phyloP scores from a whole-genome alignment of 352 stramenopile genomes.

The Globisporangium paroecandrum region DNA sequence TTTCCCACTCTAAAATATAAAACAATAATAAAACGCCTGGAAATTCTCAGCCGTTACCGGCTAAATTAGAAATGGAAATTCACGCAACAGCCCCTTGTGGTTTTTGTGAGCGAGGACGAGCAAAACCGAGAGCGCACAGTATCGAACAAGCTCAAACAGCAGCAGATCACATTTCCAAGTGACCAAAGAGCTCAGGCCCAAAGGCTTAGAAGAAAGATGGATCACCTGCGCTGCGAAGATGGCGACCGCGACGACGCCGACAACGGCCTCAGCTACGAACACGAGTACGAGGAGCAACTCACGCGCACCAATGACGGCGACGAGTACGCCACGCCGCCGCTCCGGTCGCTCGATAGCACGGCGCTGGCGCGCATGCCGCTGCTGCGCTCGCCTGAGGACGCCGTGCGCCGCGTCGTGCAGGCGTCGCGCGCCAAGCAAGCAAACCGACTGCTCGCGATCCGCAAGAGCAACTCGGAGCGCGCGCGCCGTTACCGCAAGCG shows the following conservation, averaged over 20 bases:
- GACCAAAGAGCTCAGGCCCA: neutral
- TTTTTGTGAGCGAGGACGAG: too few species aligned
- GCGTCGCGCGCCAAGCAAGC: slow-evolving; percentile 3
- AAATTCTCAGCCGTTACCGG: too few species aligned
- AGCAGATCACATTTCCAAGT: too few species aligned
- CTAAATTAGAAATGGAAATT: too few species aligned
- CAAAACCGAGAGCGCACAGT: too few species aligned
- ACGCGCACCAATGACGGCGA: neutral
- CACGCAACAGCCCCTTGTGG: too few species aligned
- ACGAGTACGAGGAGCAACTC: neutral
- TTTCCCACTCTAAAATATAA: too few species aligned
- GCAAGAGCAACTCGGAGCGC: slow-evolving; percentile 20
- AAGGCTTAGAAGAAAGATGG: neutral
- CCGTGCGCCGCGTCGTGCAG: slow-evolving; percentile 2
- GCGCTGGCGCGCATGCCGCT: neutral
- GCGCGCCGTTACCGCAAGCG: slow-evolving; percentile 17
- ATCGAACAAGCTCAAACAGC: too few species aligned
- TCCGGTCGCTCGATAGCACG: neutral
- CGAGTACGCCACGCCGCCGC: neutral
- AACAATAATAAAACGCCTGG: too few species aligned
- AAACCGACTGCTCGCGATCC: slow-evolving; percentile 10
- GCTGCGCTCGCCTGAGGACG: slow-evolving; percentile 4
- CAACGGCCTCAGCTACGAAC: neutral
- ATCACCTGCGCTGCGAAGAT: neutral
- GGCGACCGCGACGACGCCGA: too few species aligned